Base-by-base conservation (phyloP, 805 yeast species). In the Scheffersomyces coipomensis region DNA sequence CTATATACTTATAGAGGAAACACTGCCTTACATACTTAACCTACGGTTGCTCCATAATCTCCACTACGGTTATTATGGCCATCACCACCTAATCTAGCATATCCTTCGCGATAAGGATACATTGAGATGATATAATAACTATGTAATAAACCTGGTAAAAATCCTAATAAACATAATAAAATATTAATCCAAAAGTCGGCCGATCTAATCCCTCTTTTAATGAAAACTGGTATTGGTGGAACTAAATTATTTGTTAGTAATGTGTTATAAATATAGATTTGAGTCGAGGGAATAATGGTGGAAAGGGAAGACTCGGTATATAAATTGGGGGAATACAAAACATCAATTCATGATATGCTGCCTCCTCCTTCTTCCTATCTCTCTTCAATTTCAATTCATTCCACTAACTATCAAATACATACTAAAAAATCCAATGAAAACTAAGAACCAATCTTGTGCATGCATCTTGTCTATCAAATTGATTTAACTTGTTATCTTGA, bases 181-280 rank as follows among this genome's bases (percentile, higher is more conserved):
- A 87, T 68, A 60, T 86, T 87, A 53, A 88, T 83, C 40, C 80
- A 58, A 48, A 66, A 68, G 54, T 87, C 95, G 6, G 81, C 78
- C 1, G 90, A 80, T 45, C 83, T 81, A 38, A 84, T 42, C 2
- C 95, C 95, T 39, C 84, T 71, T 55, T 85, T 83, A 46, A 85
- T 64, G 52, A 79, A 71, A 15, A 87, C 95, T 1, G 95, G 88
- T 38, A 87, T 56, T 1, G 95, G 95, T 1, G 95, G 95, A 51
- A 83, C 71, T 53, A 38, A 10, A 17, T 10, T 16, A 40, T 46
- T 41, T 37, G 49, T 45, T 35, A 27, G 38, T 35, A 26, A 13
- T 7, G 13, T 10, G 8, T 11, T 11, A 13, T 11, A 13, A 4
- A 29, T 11, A 29, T 22, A 11, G 8, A 8, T 4, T 12, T 31